Percentiles rank a stretch among this genome's conserved stretches.
phyloP scores from a whole-genome alignment of 108 stramenopile species.

The Cyclostephanos invisitatus region DNA sequence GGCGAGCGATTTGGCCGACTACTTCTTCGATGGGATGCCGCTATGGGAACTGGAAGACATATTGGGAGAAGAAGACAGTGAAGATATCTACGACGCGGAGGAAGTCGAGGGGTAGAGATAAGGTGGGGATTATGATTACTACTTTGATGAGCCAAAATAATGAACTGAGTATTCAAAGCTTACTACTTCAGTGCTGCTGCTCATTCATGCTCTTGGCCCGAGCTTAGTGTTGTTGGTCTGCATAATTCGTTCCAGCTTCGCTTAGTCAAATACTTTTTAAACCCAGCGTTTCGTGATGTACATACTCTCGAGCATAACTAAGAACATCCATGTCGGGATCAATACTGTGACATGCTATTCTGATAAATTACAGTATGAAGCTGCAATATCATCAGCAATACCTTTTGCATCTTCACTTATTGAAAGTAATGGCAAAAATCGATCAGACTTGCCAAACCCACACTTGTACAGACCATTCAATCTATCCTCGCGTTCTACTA shows the following conservation, averaged over 20 bases:
- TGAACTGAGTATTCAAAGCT: neutral
- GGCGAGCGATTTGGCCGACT: slow-evolving; percentile 15
- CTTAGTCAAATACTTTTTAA: no score
- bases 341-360: neutral
- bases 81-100: neutral
- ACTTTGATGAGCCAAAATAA: neutral
- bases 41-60: slow-evolving; percentile 19
- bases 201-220: no score
- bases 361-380: neutral
- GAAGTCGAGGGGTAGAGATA: no score
- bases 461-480: slow-evolving; percentile 56
- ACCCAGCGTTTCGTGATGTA: no score
- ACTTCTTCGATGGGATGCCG: slow-evolving; percentile 20
- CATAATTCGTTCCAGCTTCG: no score
- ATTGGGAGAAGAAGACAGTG: slow-evolving; percentile 12
- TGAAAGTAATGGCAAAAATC: slow-evolving; percentile 49
- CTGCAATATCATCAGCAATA: slow-evolving; percentile 18
- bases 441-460: slow-evolving; percentile 54
- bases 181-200: no score
- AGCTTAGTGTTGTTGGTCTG: no score
- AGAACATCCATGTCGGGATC: no score
- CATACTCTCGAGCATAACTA: no score
- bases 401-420: slow-evolving; percentile 48
- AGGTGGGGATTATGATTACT: no score
- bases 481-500: slow-evolving; percentile 49